phyloP scores from a whole-genome alignment of 2,329 filamentous ascomycete species.

The Lachnellula hyalina region DNA sequence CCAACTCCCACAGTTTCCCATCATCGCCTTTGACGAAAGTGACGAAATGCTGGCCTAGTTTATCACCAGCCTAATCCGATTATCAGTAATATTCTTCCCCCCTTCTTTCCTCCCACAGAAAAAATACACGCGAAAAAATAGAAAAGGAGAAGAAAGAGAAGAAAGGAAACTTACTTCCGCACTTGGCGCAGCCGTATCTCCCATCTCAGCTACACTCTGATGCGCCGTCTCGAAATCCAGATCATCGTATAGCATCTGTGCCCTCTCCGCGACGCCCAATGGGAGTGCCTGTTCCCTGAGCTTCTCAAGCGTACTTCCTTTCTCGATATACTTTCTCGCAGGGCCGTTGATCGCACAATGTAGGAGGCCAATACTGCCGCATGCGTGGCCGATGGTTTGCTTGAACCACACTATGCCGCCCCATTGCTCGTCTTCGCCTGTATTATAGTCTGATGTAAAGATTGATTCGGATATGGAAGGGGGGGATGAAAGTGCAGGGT shows the following conservation, averaged over 20 bases:
- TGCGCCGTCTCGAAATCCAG: constrained; percentile 74
- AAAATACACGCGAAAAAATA: not conserved
- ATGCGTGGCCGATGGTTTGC: constrained; percentile 93
- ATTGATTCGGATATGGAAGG: too few species aligned
- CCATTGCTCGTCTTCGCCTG: constrained; percentile 76
- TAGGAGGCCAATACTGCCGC: constrained; percentile 82
- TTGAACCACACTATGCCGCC: constrained; percentile 82
- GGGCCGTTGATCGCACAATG: constrained; percentile 79
- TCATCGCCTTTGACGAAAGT: constrained; percentile 7
- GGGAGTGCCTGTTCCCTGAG: constrained; percentile 67
- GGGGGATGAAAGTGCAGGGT: constrained; percentile 49
- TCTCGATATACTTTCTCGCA: constrained; percentile 70
- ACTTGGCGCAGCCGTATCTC: constrained; percentile 64
- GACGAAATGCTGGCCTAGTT: constrained; percentile 7
- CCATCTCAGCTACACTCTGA: constrained; percentile 79
- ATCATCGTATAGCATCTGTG: constrained; percentile 73
- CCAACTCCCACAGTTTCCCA: constrained; percentile 57
- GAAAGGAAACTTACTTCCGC: constrained; percentile 83
- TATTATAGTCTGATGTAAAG: constrained; percentile 49
- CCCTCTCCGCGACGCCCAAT: constrained; percentile 60
- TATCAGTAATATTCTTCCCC: too few species aligned
- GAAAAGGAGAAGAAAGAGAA: not conserved
- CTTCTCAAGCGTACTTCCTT: constrained; percentile 43
- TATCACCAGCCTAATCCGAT: not conserved
- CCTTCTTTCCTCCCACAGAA: too few species aligned